Base-by-base conservation (phyloP, 768 basidiomycete species). In the Podaxis pistillaris region DNA sequence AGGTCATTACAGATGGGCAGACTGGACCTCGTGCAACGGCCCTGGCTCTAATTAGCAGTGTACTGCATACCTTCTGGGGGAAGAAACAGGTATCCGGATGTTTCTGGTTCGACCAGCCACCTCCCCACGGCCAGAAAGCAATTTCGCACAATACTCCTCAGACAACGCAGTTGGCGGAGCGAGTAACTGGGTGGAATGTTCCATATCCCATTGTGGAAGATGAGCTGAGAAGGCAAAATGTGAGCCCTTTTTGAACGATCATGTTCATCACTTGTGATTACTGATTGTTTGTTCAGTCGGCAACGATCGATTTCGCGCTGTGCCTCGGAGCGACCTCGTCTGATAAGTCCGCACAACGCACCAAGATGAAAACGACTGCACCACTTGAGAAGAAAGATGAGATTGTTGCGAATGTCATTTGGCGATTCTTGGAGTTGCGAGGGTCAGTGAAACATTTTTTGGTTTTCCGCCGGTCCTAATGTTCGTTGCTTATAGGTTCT, bases 351-450 rank as follows among this genome's bases (percentile, higher is more conserved):
- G 95, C 97, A 0, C 73, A 77, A 44, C 87, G 94, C 46, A 98
- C 96, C 53, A 91, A 90, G 73, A 81, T 83, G 44, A 91, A 88
- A 77, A 69, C 73, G n/a, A 79, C 69, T 56, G 69, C 68, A 5
- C 83, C 86, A 15, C 81, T 99, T 28, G 96, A 98, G 64, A 98
- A 97, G 79, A 98, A 98, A 78, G 97, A 99, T 69, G 97, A 99
- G 74, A 82, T 97, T 0, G 97, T 99, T 3, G 96, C 96, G 7
- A 99, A 99, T 71, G 95, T 96, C 28, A 92, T 99, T 60, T 98
- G 96, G 96, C 86, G 96, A 58, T 98, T 98, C 84, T 83, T 99
- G 60, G 96, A 98, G 74, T 79, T 98, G 62, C 81, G 97, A 75
- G 94, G 95, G 96, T 96, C 75, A 72, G 89, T 83, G 30, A 19